phyloP scores from a whole-genome alignment of 805 yeast species.

The Ogataea kodamae region DNA sequence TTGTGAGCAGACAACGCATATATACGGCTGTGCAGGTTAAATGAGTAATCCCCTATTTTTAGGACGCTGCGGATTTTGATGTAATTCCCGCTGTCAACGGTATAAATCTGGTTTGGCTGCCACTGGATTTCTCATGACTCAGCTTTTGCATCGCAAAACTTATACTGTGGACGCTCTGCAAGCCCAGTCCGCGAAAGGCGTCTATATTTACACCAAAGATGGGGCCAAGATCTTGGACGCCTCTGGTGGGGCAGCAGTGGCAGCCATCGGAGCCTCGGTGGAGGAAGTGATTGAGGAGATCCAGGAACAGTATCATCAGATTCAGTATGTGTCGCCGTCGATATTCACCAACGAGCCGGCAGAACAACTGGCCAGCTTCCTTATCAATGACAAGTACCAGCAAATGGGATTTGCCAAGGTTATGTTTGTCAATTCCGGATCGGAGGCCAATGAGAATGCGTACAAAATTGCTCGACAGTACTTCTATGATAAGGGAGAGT shows the following conservation, averaged over 20 bases:
- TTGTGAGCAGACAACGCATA: no score
- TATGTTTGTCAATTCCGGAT: constrained; percentile 45
- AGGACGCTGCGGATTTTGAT: no score
- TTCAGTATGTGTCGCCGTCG: constrained; percentile 7
- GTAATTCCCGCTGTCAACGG: no score
- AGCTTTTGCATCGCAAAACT: constrained; percentile 1
- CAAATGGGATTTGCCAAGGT: constrained; percentile 4
- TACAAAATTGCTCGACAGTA: constrained; percentile 60
- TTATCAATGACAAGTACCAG: constrained; percentile 1
- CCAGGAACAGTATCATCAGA: background rate
- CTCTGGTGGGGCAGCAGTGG: constrained; percentile 9
- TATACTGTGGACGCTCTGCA: background rate
- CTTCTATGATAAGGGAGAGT: constrained; percentile 40
- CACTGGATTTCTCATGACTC: no score
- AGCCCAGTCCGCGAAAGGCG: constrained; percentile 3
- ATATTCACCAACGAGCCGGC: constrained; percentile 6
- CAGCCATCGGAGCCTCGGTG: constrained; percentile 5
- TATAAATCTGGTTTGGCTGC: no score
- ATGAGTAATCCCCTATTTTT: no score
- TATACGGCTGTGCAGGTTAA: no score
- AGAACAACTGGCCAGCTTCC: constrained; percentile 3
- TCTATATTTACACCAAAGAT: constrained; percentile 2
- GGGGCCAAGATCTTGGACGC: constrained; percentile 6
- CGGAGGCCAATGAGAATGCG: constrained; percentile 81
- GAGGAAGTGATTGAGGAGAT: constrained; percentile 5